phyloP scores from a whole-genome alignment of 2,329 filamentous ascomycete genomes.

The Fusarium sp. region DNA sequence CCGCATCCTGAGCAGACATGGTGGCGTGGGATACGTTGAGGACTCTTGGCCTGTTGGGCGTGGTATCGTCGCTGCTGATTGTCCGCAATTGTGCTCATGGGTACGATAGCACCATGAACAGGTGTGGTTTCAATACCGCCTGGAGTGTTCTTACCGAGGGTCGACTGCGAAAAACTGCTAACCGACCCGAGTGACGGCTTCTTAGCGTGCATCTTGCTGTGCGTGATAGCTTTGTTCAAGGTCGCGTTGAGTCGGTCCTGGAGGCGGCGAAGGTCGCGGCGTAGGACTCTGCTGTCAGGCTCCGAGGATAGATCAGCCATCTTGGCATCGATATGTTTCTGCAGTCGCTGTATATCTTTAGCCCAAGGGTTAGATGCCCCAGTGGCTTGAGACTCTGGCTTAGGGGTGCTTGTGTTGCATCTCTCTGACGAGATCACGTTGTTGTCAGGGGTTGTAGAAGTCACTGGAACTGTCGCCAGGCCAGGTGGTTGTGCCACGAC shows the following conservation, averaged over 20 bases:
- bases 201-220: slow-evolving; percentile 2
- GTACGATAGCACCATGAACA: background rate
- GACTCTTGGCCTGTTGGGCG: slow-evolving; percentile 33
- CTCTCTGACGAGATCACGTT: background rate
- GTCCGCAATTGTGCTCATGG: background rate
- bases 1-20: slow-evolving; percentile 54
- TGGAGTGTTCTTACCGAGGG: background rate
- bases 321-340: slow-evolving; percentile 44
- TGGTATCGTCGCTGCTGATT: background rate
- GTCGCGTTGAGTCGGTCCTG: slow-evolving; percentile 47
- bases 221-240: slow-evolving; percentile 44
- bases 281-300: slow-evolving; percentile 40
- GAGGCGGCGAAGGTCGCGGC: slow-evolving; percentile 40
- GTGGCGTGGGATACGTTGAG: slow-evolving; percentile 34
- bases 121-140: background rate
- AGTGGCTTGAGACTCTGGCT: background rate
- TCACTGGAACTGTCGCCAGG: background rate
- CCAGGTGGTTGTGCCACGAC: background rate
- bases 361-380: slow-evolving; percentile 16
- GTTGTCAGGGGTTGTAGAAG: background rate
- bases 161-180: slow-evolving; percentile 7
- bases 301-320: slow-evolving; percentile 40
- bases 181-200: background rate
- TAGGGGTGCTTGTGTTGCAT: background rate
- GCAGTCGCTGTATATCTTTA: slow-evolving; percentile 43